These are phyloP conservation scores for Melampsora larici-populina DNA, from an alignment of 1,284 basidiomycete species.

Conservation along the genomic window DNA sequence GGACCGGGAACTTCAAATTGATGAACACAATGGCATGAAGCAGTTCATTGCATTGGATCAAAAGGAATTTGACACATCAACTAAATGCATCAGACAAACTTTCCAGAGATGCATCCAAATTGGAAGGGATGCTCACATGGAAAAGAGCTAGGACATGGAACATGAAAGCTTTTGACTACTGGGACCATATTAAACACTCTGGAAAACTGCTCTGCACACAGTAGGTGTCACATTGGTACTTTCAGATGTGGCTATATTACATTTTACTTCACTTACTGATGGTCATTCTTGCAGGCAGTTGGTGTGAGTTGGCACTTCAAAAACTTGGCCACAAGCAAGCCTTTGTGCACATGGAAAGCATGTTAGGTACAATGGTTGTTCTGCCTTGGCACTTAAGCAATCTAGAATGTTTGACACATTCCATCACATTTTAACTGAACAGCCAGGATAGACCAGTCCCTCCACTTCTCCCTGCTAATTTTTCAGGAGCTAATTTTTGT, in stretches of 20 bases:
- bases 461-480: slow-evolving; percentile 82
- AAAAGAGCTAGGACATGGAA: slow-evolving; percentile 58
- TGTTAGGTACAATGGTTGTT: too few species aligned
- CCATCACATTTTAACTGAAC: slow-evolving; percentile 59
- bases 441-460: slow-evolving; percentile 75
- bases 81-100: slow-evolving; percentile 71
- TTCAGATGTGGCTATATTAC: background rate
- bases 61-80: slow-evolving; percentile 78
- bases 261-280: slow-evolving; percentile 11
- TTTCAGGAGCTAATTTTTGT: slow-evolving; percentile 81
- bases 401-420: slow-evolving; percentile 48
- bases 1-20: slow-evolving; percentile 73
- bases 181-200: slow-evolving; percentile 65
- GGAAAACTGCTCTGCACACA: slow-evolving; percentile 84
- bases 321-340: slow-evolving; percentile 71
- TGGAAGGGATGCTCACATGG: slow-evolving; percentile 61
- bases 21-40: slow-evolving; percentile 78
- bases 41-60: slow-evolving; percentile 81
- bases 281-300: slow-evolving; percentile 52
- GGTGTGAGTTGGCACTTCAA: slow-evolving; percentile 61
- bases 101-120: slow-evolving; percentile 66
- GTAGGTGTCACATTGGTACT: background rate
- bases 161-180: slow-evolving; percentile 47
- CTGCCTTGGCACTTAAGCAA: too few species aligned
- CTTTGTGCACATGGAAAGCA: slow-evolving; percentile 82